phyloP scores from a whole-genome alignment of 345 rosid species.

The Crucihimalaya himalaica region DNA sequence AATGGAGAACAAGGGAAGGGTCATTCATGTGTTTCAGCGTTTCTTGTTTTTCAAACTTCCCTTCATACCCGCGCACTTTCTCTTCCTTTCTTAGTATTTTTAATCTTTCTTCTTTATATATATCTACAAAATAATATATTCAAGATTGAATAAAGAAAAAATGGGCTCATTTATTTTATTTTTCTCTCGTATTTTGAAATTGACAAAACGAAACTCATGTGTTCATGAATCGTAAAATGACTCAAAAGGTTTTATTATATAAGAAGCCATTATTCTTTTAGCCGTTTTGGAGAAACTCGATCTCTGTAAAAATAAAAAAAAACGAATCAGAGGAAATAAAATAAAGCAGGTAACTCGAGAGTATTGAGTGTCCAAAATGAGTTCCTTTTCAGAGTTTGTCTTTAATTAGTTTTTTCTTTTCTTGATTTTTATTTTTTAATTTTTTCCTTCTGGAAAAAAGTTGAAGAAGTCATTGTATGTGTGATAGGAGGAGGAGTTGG shows the following conservation, averaged over 20 bases:
- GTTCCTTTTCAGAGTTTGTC: slow-evolving; percentile 45
- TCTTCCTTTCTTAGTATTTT: slow-evolving; percentile 49
- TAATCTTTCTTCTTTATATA: background rate
- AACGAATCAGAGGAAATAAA: slow-evolving; percentile 25
- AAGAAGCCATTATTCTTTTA: slow-evolving; percentile 7
- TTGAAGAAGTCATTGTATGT: slow-evolving; percentile 48
- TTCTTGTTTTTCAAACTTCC: slow-evolving; percentile 47
- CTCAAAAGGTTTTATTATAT: background rate
- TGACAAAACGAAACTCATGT: slow-evolving; percentile 25
- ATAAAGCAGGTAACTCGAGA: slow-evolving; percentile 35
- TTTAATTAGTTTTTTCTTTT: slow-evolving; percentile 21
- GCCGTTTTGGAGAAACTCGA: slow-evolving; percentile 25
- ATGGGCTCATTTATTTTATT: background rate
- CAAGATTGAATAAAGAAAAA: background rate
- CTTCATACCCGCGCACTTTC: slow-evolving; percentile 63
- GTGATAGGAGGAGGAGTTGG: slow-evolving; percentile 44
- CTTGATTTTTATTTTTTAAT: background rate
- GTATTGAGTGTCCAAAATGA: slow-evolving; percentile 32
- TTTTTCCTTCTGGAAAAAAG: slow-evolving; percentile 13
- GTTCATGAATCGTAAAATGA: slow-evolving; percentile 30
- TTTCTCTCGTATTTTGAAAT: background rate
- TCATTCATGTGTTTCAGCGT: slow-evolving; percentile 71
- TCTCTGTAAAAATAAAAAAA: background rate
- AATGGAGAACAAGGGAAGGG: slow-evolving; percentile 32
- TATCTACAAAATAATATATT: background rate